phyloP scores from a whole-genome alignment of 257 asterid genomes.

The Solanum chiquidenum region DNA sequence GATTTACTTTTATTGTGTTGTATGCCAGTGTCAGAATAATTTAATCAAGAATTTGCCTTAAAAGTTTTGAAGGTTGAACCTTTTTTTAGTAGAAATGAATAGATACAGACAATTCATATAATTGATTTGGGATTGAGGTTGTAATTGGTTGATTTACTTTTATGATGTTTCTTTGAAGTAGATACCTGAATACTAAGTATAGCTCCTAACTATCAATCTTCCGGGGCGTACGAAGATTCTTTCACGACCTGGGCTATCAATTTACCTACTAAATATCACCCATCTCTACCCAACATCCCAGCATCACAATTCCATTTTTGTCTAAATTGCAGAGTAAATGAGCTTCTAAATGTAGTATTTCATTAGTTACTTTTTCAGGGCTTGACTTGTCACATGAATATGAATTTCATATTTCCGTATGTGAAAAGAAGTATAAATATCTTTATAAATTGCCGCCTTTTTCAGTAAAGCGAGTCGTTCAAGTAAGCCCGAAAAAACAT shows the following conservation, averaged over 20 bases:
- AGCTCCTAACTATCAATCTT: not conserved
- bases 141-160: not conserved
- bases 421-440: too few species aligned
- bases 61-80: not conserved
- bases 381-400: too few species aligned
- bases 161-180: not conserved
- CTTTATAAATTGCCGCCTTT: not conserved
- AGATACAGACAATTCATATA: not conserved
- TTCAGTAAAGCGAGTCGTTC: not conserved
- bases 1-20: not conserved
- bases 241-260: not conserved
- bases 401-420: too few species aligned
- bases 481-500: not conserved
- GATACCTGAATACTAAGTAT: not conserved
- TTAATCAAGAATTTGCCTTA: not conserved
- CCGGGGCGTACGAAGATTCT: not conserved
- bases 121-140: not conserved
- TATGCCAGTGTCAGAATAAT: not conserved
- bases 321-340: too few species aligned
- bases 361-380: too few species aligned
- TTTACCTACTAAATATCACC: not conserved
- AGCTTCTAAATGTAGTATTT: too few species aligned
- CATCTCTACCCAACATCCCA: not conserved
- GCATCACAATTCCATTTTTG: too few species aligned
- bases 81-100: not conserved